A percentile compares a stretch with the other conserved stretches of the same genome.
These are phyloP conservation scores for Stropharia rugosoannulata DNA, from an alignment of 768 basidiomycete genomes.

Conservation along the genomic window DNA sequence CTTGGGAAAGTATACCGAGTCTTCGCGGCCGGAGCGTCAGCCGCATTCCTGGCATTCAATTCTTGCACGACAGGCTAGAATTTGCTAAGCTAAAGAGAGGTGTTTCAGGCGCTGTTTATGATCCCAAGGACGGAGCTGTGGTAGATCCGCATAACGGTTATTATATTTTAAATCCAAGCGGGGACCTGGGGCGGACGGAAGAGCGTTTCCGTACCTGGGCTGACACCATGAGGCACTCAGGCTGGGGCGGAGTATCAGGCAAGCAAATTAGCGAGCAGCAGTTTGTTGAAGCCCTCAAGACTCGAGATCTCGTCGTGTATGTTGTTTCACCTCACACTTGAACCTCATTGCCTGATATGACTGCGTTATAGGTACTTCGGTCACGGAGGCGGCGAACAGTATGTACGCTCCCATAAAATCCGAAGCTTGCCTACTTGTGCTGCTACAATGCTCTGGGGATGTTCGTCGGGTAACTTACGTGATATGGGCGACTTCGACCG, in stretches of 20 bases:
- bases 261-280: conserved; percentile 82
- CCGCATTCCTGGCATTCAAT: conserved; percentile 88
- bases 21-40: conserved; percentile 84
- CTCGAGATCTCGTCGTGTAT: conserved; percentile 87
- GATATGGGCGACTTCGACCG: conserved; percentile 96
- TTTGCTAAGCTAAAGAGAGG: conserved; percentile 48
- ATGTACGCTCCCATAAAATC: conserved; percentile 84
- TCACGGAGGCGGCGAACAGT: conserved; percentile 95
- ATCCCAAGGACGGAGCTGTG: conserved; percentile 41
- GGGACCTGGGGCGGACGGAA: conserved; percentile 85
- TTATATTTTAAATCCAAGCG: conserved; percentile 90
- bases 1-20: conserved; percentile 94
- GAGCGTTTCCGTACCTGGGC: conserved; percentile 80
- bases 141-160: conserved; percentile 73
- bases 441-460: conserved; percentile 97
- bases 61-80: conserved; percentile 80
- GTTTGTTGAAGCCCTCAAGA: conserved; percentile 66
- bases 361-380: conserved; percentile 79
- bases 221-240: conserved; percentile 62
- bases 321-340: conserved; percentile 28
- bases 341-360: neutral
- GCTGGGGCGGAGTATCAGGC: conserved; percentile 86
- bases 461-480: conserved; percentile 85
- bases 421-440: conserved; percentile 84
- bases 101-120: conserved; percentile 13